Evolutionary conservation across 129 eudicot species (phyloP).

Genomic region (Pittosporum tobira): DNA sequence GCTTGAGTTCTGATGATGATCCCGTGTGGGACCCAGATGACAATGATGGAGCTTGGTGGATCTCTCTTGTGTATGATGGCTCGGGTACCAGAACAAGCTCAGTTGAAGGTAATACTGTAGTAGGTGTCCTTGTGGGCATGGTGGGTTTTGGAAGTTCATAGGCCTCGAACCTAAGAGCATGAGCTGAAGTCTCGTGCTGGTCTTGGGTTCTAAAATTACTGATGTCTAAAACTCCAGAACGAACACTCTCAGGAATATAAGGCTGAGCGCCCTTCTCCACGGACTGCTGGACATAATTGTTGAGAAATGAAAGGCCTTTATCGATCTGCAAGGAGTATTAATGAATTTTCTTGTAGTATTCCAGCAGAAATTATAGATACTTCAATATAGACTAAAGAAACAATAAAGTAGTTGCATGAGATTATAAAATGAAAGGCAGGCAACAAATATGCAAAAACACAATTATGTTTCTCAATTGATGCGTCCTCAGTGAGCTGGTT

Average conservation of each 20-base stretch:
- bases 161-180: constrained; percentile 94
- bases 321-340: constrained; percentile 53
- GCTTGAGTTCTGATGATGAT: constrained; percentile 49
- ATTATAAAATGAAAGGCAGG: not conserved
- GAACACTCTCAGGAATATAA: constrained; percentile 64
- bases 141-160: constrained; percentile 89
- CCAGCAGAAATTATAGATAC: not conserved
- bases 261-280: constrained; percentile 92
- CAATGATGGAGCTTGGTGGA: constrained; percentile 27
- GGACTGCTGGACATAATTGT: constrained; percentile 57
- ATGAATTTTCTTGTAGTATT: not conserved
- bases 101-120: constrained; percentile 38
- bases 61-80: constrained; percentile 44
- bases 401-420: not conserved
- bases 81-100: constrained; percentile 72
- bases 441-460: too few species aligned
- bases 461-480: too few species aligned
- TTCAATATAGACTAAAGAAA: too few species aligned
- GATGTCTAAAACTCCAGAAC: constrained; percentile 44
- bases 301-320: constrained; percentile 66
- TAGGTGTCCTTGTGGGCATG: constrained; percentile 37
- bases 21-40: constrained; percentile 36
- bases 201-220: constrained; percentile 47
- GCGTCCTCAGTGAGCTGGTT: too few species aligned
- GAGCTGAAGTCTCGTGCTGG: constrained; percentile 50